Evolutionary conservation across 352 stramenopile genomes (phyloP), one percentile per base, ranked within the genome.

Genomic region (Pythium phragmiticola): DNA sequence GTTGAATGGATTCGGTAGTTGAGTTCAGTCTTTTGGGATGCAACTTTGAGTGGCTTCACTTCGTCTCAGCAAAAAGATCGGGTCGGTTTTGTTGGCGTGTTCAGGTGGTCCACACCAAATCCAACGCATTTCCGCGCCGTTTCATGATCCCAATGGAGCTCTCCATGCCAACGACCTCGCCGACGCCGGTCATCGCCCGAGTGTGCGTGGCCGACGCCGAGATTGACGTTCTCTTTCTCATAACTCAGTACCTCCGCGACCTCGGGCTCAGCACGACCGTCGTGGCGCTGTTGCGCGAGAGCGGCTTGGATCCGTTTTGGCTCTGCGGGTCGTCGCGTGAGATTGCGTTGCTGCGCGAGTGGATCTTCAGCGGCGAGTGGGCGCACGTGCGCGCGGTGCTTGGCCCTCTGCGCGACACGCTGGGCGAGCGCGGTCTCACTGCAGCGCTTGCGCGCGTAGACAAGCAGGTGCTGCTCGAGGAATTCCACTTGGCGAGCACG

Each of bases 271-370:
- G 65, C 57, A 57, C 62, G 14, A 77, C 65, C 5, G 80, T 75
- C 12, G 61, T 87, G 54, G 52, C 72, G 53, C 67, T 92, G 55
- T 72, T 85, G 58, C 55, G 69, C 21, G 81, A 92, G 60, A 85
- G 69, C 36, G 76, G 74, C 0, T 7, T 92, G 5, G 80, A 92
- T 68, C 66, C 70, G 5, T 58, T 66, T 13, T 92, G 79, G 77
- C 74, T 90, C 54, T 84, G 76, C 26, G 80, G 84, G 0, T 47
- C 65, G 34, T 86, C 72, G 7, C 53, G 45, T 4, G 80, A 87
- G 47, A 34, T 90, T 33, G 65, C 68, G 0, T 26, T 84, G 54
- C 70, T 92, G 48, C 77, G 83, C 14, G 72, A 77, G 21, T 86
- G 72, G 73, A 47, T 90, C 57, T 80, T 89, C 28, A 46, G 62